Percentiles rank a stretch among this genome's conserved stretches.
phyloP scores from a whole-genome alignment of 2,329 filamentous ascomycete species.

The Pyrenochaeta sp. region DNA sequence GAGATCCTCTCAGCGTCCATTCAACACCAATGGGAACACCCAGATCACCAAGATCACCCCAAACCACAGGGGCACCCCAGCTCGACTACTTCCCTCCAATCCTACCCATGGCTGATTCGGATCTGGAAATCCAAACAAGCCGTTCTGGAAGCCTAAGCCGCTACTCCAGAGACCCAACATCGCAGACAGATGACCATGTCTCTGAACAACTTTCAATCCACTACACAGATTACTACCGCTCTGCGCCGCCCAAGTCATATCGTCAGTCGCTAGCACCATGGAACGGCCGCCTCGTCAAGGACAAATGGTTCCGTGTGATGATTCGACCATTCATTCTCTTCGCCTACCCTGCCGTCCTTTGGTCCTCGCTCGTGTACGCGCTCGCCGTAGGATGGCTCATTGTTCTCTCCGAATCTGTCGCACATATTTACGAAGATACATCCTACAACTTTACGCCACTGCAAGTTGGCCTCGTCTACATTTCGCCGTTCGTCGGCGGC shows the following conservation, averaged over 20 bases:
- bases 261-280: slow-evolving; percentile 75
- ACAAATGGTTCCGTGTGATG: slow-evolving; percentile 81
- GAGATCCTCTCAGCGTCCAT: slow-evolving; percentile 23
- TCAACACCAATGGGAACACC: slow-evolving; percentile 11
- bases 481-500: slow-evolving; percentile 77
- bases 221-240: slow-evolving; percentile 76
- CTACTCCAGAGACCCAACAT: slow-evolving; percentile 8
- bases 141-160: slow-evolving; percentile 13
- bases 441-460: slow-evolving; percentile 83
- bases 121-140: slow-evolving; percentile 31
- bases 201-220: slow-evolving; percentile 38
- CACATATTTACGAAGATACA: slow-evolving; percentile 76
- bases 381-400: slow-evolving; percentile 95
- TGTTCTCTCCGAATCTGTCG: slow-evolving; percentile 87
- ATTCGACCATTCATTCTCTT: slow-evolving; percentile 84
- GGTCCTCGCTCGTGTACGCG: slow-evolving; percentile 84
- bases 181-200: slow-evolving; percentile 24
- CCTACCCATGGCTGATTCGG: slow-evolving; percentile 3
- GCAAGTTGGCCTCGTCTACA: slow-evolving; percentile 84
- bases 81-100: slow-evolving; percentile 23
- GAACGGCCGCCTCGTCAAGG: slow-evolving; percentile 75
- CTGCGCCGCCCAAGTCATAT: slow-evolving; percentile 74
- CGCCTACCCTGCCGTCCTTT: slow-evolving; percentile 86
- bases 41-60: too few relatives aligned
- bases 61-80: too few relatives aligned